Evolutionary conservation across 2,329 filamentous ascomycete genomes (phyloP).

Genomic region (Ceratocystis albifundus): DNA sequence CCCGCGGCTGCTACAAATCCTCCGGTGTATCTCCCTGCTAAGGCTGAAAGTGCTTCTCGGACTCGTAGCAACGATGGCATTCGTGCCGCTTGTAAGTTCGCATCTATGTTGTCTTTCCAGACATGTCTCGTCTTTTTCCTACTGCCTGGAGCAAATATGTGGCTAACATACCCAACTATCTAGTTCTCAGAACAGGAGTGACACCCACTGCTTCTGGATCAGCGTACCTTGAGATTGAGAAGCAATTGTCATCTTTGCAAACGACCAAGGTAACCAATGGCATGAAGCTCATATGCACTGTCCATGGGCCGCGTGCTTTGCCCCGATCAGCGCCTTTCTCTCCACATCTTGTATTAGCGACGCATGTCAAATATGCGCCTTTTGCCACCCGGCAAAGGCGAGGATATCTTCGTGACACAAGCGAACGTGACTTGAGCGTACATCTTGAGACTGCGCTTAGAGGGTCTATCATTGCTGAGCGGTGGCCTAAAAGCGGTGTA

Average conservation of each 20-base stretch:
- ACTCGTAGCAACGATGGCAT: constrained; percentile 56
- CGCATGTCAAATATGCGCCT: constrained; percentile 91
- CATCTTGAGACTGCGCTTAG: constrained; percentile 85
- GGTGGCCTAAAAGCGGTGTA: constrained; percentile 98
- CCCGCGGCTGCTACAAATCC: constrained; percentile 65
- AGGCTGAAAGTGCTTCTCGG: constrained; percentile 34
- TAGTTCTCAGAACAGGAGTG: constrained; percentile 81
- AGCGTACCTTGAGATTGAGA: constrained; percentile 63
- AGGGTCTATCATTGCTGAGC: constrained; percentile 79
- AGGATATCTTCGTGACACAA: constrained; percentile 75
- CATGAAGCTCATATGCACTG: constrained; percentile 83
- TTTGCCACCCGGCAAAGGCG: constrained; percentile 76
- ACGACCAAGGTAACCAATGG: constrained; percentile 44
- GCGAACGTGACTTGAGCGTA: constrained; percentile 77
- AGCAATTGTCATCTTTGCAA: constrained; percentile 31
- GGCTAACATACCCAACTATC: background rate
- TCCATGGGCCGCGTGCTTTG: constrained; percentile 84
- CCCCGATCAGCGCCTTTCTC: constrained; percentile 85
- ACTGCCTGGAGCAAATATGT: background rate
- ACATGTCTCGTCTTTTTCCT: too few relatives aligned
- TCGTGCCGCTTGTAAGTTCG: constrained; percentile 68
- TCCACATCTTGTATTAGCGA: constrained; percentile 80
- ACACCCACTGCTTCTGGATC: constrained; percentile 90
- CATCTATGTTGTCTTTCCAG: background rate
- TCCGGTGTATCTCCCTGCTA: constrained; percentile 53